A percentile compares a stretch with the other conserved stretches of the same genome.
phyloP scores from a whole-genome alignment of 306 rosid genomes.

The Boehmeria nivea region DNA sequence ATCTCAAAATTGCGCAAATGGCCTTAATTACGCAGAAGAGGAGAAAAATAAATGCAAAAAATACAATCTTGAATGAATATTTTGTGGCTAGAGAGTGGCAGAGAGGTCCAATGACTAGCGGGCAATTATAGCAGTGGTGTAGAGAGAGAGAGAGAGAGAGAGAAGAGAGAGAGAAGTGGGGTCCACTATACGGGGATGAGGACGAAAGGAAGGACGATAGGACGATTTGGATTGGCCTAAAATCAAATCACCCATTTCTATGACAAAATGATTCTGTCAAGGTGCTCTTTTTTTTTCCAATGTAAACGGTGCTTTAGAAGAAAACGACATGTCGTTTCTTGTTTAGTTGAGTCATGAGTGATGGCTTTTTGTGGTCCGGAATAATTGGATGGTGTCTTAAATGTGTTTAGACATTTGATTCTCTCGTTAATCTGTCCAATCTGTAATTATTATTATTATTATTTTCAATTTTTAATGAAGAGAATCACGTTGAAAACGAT shows the following conservation, averaged over 20 bases:
- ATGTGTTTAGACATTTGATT: no score
- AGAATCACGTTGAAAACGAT: no score
- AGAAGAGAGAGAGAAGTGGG: slow-evolving; percentile 3
- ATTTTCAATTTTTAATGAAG: no score
- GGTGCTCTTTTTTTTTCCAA: no score
- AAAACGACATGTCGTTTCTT: slow-evolving; percentile 7
- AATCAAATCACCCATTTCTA: neutral
- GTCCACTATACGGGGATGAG: neutral
- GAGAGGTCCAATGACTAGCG: neutral
- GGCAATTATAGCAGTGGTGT: neutral
- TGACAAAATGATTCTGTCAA: neutral
- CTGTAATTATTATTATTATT: no score
- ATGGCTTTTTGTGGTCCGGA: no score
- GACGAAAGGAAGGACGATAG: neutral
- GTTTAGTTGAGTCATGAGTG: neutral
- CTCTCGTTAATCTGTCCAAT: no score
- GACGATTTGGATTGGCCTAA: no score
- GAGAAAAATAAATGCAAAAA: neutral
- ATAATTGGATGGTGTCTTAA: no score
- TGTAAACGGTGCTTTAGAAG: neutral
- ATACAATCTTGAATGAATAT: no score
- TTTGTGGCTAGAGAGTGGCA: slow-evolving; percentile 5
- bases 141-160: neutral
- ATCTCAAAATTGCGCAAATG: neutral
- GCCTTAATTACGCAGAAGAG: neutral